Percentiles rank a stretch among this genome's conserved stretches.
Conservation (phyloP, 2,329 filamentous ascomycete species). For the Fusarium sp. region DNA sequence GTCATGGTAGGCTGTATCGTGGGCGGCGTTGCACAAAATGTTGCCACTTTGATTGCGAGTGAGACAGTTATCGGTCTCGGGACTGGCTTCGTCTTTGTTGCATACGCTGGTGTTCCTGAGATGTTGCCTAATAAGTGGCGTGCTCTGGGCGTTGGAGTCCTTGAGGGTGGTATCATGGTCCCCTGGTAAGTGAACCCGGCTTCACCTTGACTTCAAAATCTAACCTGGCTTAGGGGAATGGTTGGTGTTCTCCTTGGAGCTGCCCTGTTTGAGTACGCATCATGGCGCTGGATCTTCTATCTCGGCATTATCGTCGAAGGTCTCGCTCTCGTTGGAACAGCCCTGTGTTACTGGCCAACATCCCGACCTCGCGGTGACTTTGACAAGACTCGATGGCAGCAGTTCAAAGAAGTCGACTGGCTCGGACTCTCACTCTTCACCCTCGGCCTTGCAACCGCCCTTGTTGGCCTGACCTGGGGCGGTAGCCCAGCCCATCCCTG, state of each 20-base stretch:
- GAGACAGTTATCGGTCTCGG: constrained; percentile 7
- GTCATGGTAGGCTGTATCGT: constrained; percentile 20
- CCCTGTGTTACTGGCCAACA: constrained; percentile 23
- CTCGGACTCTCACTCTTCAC: constrained; percentile 7
- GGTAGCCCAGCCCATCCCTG: constrained; percentile 7
- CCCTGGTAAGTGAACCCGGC: constrained; percentile 1
- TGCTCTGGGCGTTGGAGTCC: constrained; percentile 13
- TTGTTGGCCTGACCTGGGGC: constrained; percentile 21
- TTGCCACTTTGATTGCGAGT: constrained; percentile 3
- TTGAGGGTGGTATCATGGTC: constrained; percentile 13
- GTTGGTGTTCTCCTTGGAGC: not conserved
- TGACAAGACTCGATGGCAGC: constrained; percentile 18
- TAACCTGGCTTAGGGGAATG: not conserved
- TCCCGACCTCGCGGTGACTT: constrained; percentile 17
- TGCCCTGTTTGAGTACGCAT: constrained; percentile 8
- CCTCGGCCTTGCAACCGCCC: not conserved
- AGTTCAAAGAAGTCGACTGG: constrained; percentile 23
- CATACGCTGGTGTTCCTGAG: constrained; percentile 22
- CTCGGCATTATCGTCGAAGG: constrained; percentile 20
- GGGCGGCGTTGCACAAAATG: constrained; percentile 10
- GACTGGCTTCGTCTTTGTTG: constrained; percentile 15
- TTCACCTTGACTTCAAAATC: not conserved
- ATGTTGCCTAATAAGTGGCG: constrained; percentile 28
- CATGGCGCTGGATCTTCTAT: constrained; percentile 24
- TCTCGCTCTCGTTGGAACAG: constrained; percentile 9